A percentile compares a stretch with the other conserved stretches of the same genome.
These are phyloP conservation scores for Oryza longistaminata DNA, from an alignment of 176 grass and related monocot species.

Conservation along the genomic window DNA sequence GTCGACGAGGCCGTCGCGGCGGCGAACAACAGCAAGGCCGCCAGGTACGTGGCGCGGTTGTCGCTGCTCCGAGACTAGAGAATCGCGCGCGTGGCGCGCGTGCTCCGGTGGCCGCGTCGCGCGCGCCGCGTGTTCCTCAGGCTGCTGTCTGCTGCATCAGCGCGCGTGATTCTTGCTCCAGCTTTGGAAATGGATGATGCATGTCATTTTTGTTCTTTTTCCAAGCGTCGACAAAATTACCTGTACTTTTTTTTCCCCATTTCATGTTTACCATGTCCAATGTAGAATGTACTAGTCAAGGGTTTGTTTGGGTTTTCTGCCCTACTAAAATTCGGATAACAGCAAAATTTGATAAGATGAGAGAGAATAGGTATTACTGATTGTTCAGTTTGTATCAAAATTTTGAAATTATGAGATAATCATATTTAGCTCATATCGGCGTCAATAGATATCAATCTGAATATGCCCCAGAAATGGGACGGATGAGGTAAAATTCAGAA, in stretches of 20 bases:
- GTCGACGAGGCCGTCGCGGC: conserved; percentile 5
- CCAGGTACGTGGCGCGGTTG: background rate
- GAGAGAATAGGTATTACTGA: too few species aligned
- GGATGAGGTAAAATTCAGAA: background rate
- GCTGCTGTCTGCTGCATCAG: background rate
- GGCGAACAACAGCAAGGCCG: background rate
- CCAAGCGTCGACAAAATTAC: background rate
- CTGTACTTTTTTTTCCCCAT: background rate
- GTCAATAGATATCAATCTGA: background rate
- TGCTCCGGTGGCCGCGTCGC: background rate
- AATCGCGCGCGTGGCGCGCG: background rate
- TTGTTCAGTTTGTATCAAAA: background rate
- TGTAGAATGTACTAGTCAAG: background rate
- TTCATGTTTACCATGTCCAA: background rate
- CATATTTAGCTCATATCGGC: background rate
- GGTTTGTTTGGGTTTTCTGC: background rate
- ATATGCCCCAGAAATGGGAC: too few species aligned
- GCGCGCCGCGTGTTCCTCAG: background rate
- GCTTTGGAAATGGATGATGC: background rate
- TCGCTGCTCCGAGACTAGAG: background rate
- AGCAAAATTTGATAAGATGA: too few species aligned
- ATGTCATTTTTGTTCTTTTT: background rate
- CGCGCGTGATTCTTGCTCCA: too few species aligned
- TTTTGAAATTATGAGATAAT: background rate
- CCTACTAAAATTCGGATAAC: background rate